Conservation (phyloP, 305 asterid genomes). For the Fraxinus albicans region DNA sequence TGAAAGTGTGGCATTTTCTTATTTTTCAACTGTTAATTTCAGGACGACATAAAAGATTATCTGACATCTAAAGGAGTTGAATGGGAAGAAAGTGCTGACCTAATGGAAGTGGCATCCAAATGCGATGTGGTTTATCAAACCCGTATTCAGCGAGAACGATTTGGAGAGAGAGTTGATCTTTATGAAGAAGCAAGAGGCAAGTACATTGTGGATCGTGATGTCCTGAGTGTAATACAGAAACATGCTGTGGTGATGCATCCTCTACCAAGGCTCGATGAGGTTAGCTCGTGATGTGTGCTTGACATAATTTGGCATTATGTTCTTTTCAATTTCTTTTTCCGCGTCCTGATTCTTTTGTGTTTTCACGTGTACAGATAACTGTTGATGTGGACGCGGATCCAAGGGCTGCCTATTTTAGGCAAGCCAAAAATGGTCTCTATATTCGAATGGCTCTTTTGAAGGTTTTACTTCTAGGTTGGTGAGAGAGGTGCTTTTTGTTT, state of each 20-base stretch:
- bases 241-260: constrained; percentile 96
- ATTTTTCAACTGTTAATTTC: constrained; percentile 19
- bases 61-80: constrained; percentile 67
- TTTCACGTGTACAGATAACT: constrained; percentile 48
- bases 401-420: constrained; percentile 89
- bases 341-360: not conserved
- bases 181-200: constrained; percentile 88
- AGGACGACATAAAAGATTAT: constrained; percentile 87
- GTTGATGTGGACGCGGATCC: constrained; percentile 82
- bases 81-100: constrained; percentile 86
- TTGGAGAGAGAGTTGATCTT: constrained; percentile 72
- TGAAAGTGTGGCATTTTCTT: not conserved
- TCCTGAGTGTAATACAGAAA: constrained; percentile 69
- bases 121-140: constrained; percentile 86
- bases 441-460: constrained; percentile 83
- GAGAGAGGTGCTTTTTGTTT: constrained; percentile 11
- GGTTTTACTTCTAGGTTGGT: constrained; percentile 88
- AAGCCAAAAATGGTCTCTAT: constrained; percentile 88
- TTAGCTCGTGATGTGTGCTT: constrained; percentile 18
- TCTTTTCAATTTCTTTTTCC: not conserved
- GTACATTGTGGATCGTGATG: constrained; percentile 60
- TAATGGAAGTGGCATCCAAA: constrained; percentile 82
- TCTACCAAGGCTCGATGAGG: constrained; percentile 94
- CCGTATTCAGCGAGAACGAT: constrained; percentile 75
- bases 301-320: not conserved